Evolutionary conservation across 78 protist genomes (phyloP), one percentile per base, ranked within the genome.

Genomic region (Dictyostelium citrinum): DNA sequence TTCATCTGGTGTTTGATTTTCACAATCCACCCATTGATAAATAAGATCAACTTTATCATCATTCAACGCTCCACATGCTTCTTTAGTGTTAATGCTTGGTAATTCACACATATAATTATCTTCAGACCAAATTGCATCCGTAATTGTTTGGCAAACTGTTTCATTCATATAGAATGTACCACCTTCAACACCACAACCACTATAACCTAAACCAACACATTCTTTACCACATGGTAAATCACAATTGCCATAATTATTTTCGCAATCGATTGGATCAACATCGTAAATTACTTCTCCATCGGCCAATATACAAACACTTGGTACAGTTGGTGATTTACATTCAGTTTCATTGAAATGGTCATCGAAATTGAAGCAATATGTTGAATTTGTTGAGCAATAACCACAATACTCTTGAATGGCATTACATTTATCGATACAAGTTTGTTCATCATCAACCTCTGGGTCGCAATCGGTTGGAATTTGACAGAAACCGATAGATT

Each of bases 121-220:
- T 1, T 43, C 46, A 14, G 24, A 3, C 22, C 49, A 64, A 33
- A 1, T 3, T 64, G 67, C 1, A 5, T 31, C 16, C 5, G 17
- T 3, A 2, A 31, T 12, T 10, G 6, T 16, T 33, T 29, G 8
- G 33, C 77, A 70, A 2, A 6, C 41, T 2, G 77, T 33, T 33
- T 70, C 46, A 33, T 70, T 33, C 39, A 33, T 33, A 1, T 70
- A 35, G 45, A 12, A 29, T 1, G 12, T 20, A 5, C 0, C 1
- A 17, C 24, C 33, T 22, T 5, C n/a, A 58, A 68, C 55, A n/a
- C 45, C 78, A n/a, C 85, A 61, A 10, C 22, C 74, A 31, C 7
- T 78, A 33, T 9, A 60, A 49, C 74, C 51, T 2, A 1, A 60
- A 49, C 93, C 93, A 41, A 60, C 78, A 67, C 93, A 88, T 67